phyloP scores from a whole-genome alignment of 78 protist genomes.

The Neovahlkampfia damariscottae region DNA sequence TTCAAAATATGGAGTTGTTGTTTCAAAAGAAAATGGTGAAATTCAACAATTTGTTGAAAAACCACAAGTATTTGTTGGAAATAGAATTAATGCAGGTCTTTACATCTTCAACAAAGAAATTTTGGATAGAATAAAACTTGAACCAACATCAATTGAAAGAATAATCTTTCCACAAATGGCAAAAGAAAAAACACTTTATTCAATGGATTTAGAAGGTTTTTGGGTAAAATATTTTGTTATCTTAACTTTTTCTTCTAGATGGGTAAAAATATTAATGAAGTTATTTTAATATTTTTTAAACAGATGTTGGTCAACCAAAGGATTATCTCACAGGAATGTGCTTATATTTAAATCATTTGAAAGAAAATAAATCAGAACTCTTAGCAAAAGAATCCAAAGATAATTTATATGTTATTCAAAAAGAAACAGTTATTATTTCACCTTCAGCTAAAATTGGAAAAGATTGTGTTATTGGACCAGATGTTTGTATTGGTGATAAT shows the following conservation, averaged over 20 bases:
- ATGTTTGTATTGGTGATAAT: constrained; percentile 69
- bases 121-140: constrained; percentile 61
- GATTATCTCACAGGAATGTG: constrained; percentile 55
- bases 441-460: constrained; percentile 62
- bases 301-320: constrained; percentile 88
- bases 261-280: too few species aligned
- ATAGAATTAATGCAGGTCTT: constrained; percentile 89
- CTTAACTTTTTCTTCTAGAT: too few species aligned
- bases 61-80: constrained; percentile 74
- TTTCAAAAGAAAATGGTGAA: constrained; percentile 52
- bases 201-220: constrained; percentile 69
- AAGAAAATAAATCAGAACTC: not conserved
- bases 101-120: constrained; percentile 66
- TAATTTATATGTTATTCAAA: constrained; percentile 5
- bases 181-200: constrained; percentile 47
- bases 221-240: too few species aligned
- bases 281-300: too few species aligned
- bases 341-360: not conserved
- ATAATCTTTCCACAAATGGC: constrained; percentile 89
- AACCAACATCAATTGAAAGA: constrained; percentile 59
- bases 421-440: constrained; percentile 18
- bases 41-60: constrained; percentile 82
- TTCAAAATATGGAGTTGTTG: constrained; percentile 87
- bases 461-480: constrained; percentile 74
- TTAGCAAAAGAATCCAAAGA: not conserved